phyloP scores from a whole-genome alignment of 2,329 filamentous ascomycete species.

The Pseudocercospora pini-densiflorae region DNA sequence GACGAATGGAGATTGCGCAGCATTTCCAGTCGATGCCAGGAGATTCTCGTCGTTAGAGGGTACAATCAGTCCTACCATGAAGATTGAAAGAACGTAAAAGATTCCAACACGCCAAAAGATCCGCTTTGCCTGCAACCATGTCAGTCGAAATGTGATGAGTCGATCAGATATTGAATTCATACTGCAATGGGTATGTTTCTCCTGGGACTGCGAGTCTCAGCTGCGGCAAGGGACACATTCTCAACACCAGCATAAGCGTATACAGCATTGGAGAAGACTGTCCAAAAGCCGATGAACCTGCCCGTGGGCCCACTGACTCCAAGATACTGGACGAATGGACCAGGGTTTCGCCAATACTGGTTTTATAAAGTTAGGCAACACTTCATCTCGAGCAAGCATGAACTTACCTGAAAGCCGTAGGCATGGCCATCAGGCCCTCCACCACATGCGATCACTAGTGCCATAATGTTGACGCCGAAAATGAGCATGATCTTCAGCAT shows the following conservation, averaged over 20 bases:
- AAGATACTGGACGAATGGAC: conserved; percentile 24
- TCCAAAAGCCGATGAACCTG: conserved; percentile 31
- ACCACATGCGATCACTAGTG: conserved; percentile 34
- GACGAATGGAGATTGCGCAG: conserved; percentile 65
- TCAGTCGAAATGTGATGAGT: background rate
- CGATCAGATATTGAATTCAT: background rate
- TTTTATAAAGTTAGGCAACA: background rate
- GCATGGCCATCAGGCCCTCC: conserved; percentile 45
- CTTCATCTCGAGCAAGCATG: background rate
- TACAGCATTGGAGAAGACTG: conserved; percentile 21
- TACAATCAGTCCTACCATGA: conserved; percentile 32
- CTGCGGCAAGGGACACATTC: conserved; percentile 22
- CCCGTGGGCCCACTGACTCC: conserved; percentile 16
- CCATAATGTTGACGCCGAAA: conserved; percentile 46
- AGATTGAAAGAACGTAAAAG: conserved; percentile 37
- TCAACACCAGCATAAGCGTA: conserved; percentile 24
- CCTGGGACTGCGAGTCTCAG: conserved; percentile 26
- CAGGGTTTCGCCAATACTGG: conserved; percentile 26
- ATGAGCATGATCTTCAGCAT: conserved; percentile 51
- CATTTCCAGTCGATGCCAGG: conserved; percentile 36
- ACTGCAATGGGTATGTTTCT: conserved; percentile 25
- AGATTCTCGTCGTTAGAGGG: conserved; percentile 38
- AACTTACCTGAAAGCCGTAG: conserved; percentile 31
- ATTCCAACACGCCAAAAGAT: conserved; percentile 25
- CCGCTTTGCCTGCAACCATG: background rate